Base-by-base conservation (phyloP, 1,284 basidiomycete species). In the Cutaneotrichosporon sp. region DNA sequence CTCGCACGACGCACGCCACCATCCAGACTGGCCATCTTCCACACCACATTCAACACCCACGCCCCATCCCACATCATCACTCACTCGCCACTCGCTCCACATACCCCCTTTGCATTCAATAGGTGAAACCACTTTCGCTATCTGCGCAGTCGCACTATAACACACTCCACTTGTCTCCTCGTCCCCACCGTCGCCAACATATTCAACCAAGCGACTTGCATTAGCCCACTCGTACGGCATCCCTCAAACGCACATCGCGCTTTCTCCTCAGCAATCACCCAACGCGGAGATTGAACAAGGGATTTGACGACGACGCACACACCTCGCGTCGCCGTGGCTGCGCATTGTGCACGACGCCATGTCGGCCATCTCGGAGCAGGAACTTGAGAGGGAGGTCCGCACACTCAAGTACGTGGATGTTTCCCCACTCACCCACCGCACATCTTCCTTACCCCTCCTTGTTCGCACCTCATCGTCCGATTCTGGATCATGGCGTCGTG, bases 361-460 rank as follows among this genome's bases (percentile, higher is more conserved):
- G 67, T 49, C 58, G 34, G 68, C 72, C 61, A 76, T 80, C 60
- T 76, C 91, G 36, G 86, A 90, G 72, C 86, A 88, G 76, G 90
- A 92, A 82, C 91, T 92, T 73, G 88, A 90, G 80, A 86, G 90
- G 70, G 91, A 93, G 83, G 87, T 91, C 51, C 89, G 91, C 78
- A 89, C 90, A 42, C 84, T 94, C 60, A 85, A 76, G 80, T 80
- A 60, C 58, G 79, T 73, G 11, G 31, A 31, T 32, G 26, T 5
- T 32, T 34, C 30, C 51, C 51, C 30, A 34, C 18, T 31, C 30
- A 26, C 11, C 8, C 18, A 16, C 34, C 34, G 6, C 59, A 38
- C 32, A 21, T 32, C 16, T 26, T 32, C 40, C 26, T 47, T 26
- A 32, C 59, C 34, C 50, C 13, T 22, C 32, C 52, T 13, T 26